Conservation (phyloP, 331 rosid genomes). For the Malus hybrid region DNA sequence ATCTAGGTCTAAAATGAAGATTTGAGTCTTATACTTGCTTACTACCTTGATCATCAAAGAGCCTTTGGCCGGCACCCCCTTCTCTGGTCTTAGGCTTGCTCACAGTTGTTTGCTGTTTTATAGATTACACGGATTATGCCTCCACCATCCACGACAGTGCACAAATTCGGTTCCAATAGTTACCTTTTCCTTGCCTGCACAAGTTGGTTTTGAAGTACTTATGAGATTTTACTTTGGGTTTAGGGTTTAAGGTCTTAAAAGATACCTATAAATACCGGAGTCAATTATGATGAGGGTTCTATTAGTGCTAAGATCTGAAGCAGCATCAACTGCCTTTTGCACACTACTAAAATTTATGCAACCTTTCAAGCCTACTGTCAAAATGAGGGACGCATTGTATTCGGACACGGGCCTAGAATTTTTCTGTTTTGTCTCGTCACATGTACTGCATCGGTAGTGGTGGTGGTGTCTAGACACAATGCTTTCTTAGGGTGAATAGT, state of each 20-base stretch:
- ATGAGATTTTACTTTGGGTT: no score
- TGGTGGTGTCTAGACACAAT: constrained; percentile 7
- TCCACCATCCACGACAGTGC: background rate
- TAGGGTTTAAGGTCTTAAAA: background rate
- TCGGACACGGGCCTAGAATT: constrained; percentile 28
- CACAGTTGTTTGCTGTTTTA: no score
- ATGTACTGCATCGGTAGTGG: constrained; percentile 10
- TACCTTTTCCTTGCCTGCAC: no score
- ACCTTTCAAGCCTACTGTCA: constrained; percentile 59
- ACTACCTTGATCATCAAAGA: no score
- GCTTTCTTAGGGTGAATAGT: constrained; percentile 23
- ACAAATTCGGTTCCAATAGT: no score
- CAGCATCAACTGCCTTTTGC: constrained; percentile 68
- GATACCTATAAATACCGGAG: constrained; percentile 59
- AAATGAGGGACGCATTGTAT: constrained; percentile 43
- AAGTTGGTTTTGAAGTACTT: no score
- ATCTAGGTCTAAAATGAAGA: no score
- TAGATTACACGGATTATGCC: background rate
- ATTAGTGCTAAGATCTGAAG: constrained; percentile 38
- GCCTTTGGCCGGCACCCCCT: no score
- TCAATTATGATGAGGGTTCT: constrained; percentile 54
- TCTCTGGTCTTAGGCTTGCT: no score
- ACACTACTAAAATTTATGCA: constrained; percentile 58
- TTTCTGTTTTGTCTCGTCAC: constrained; percentile 35
- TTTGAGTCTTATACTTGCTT: no score